Percentiles rank a stretch among this genome's conserved stretches.
Conservation (phyloP, 2,329 filamentous ascomycete species). For the Huntiella decipiens region DNA sequence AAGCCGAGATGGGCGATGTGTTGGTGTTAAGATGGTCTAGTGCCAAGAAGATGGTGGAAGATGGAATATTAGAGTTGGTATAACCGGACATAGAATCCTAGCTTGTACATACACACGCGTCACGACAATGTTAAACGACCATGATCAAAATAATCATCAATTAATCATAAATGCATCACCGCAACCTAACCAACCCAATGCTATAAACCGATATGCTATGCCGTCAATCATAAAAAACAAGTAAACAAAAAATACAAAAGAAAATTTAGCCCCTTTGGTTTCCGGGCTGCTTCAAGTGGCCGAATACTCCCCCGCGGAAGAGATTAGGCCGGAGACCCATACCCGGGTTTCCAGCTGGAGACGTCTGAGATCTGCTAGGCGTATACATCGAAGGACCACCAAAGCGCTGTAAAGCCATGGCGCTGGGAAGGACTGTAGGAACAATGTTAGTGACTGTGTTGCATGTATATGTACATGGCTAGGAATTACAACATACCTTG, state of each 20-base stretch:
- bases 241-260: constrained; percentile 1
- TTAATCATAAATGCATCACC: neutral
- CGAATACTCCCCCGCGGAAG: neutral
- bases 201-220: too few relatives aligned
- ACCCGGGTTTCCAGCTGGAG: too few relatives aligned
- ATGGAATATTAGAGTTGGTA: constrained; percentile 37
- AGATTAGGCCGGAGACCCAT: neutral
- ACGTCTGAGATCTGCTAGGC: too few relatives aligned
- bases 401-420: too few relatives aligned
- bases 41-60: constrained; percentile 40
- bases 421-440: too few relatives aligned
- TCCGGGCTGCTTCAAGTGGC: neutral
- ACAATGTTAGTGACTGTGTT: too few relatives aligned
- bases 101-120: neutral
- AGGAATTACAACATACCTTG: too few relatives aligned
- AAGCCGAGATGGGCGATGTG: constrained; percentile 42
- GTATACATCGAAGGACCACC: too few relatives aligned
- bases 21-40: constrained; percentile 58
- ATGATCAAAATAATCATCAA: constrained; percentile 4
- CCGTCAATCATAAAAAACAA: neutral
- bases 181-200: neutral
- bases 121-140: neutral
- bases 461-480: too few relatives aligned
- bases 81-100: constrained; percentile 19
- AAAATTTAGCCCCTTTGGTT: neutral